Evolutionary conservation across 2,329 filamentous ascomycete genomes (phyloP).

Genomic region (Podosphaera leucotricha): DNA sequence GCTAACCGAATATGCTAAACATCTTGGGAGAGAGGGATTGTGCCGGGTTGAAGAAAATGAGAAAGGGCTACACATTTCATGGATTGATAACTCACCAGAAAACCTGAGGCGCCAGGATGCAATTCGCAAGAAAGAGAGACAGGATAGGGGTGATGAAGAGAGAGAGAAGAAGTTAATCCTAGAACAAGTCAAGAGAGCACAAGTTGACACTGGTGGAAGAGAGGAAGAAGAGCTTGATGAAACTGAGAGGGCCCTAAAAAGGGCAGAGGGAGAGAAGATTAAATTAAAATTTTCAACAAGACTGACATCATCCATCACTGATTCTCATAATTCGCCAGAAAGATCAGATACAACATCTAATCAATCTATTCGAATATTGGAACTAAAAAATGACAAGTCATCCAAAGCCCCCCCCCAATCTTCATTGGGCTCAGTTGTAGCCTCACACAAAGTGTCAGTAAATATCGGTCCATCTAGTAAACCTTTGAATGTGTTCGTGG

Average conservation of each 20-base stretch:
- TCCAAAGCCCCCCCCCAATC: not conserved
- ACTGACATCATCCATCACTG: slow-evolving; percentile 1
- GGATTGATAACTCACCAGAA: slow-evolving; percentile 81
- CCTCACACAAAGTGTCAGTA: slow-evolving; percentile 11
- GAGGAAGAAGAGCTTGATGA: slow-evolving; percentile 20
- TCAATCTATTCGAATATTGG: not conserved
- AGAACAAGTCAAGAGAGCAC: slow-evolving; percentile 62
- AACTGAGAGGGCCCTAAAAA: slow-evolving; percentile 26
- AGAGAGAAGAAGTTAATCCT: slow-evolving; percentile 61
- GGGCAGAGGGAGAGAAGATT: slow-evolving; percentile 52
- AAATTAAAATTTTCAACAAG: slow-evolving; percentile 39
- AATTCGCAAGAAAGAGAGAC: slow-evolving; percentile 57
- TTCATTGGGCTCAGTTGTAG: slow-evolving; percentile 1
- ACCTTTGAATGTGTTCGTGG: slow-evolving; percentile 53
- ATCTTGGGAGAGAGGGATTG: slow-evolving; percentile 65
- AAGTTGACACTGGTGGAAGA: slow-evolving; percentile 29
- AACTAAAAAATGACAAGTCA: not conserved
- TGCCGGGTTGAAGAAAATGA: slow-evolving; percentile 76
- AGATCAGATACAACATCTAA: not conserved
- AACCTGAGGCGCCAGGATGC: slow-evolving; percentile 61
- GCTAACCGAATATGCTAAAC: slow-evolving; percentile 73
- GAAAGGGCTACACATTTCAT: slow-evolving; percentile 67
- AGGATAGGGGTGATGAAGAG: slow-evolving; percentile 80
- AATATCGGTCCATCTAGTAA: slow-evolving; percentile 32
- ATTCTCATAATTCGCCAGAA: not conserved